Conservation (phyloP, 2,329 filamentous ascomycete genomes). For the Penicillium sp. region DNA sequence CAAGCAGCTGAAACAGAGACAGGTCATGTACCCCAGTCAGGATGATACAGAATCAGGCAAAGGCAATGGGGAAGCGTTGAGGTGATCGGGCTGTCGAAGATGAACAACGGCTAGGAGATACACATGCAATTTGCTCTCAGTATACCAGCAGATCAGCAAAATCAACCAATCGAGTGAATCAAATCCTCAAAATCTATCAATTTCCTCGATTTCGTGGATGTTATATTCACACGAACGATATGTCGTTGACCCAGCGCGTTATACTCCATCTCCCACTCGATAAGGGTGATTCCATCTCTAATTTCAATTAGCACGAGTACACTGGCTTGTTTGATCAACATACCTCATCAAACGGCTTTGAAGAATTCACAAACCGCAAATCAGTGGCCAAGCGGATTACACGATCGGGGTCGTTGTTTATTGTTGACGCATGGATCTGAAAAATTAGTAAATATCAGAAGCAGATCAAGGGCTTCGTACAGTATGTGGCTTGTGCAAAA, state of each 20-base stretch:
- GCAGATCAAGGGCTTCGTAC: not conserved
- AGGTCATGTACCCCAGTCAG: too few relatives aligned
- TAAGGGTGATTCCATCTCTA: slow-evolving; percentile 10
- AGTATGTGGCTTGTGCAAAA: slow-evolving; percentile 5
- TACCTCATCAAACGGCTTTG: slow-evolving; percentile 1
- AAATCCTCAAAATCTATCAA: not conserved
- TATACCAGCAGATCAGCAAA: too few relatives aligned
- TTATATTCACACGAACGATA: not conserved
- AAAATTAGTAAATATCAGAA: not conserved
- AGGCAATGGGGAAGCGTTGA: not conserved
- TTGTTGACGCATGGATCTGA: slow-evolving; percentile 5
- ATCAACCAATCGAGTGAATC: too few relatives aligned
- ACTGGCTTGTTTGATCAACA: not conserved
- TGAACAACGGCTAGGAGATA: too few relatives aligned
- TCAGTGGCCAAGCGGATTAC: slow-evolving; percentile 4
- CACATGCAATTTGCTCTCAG: too few relatives aligned
- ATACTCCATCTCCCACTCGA: slow-evolving; percentile 7
- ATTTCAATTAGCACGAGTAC: not conserved
- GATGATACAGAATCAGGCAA: not conserved
- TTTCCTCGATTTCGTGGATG: not conserved
- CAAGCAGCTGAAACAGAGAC: not conserved
- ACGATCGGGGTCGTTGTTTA: slow-evolving; percentile 5
- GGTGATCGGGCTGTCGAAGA: not conserved
- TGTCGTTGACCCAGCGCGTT: not conserved
- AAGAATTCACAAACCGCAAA: slow-evolving; percentile 4